phyloP scores from a whole-genome alignment of 352 stramenopile genomes.

The Discostella stelligera region DNA sequence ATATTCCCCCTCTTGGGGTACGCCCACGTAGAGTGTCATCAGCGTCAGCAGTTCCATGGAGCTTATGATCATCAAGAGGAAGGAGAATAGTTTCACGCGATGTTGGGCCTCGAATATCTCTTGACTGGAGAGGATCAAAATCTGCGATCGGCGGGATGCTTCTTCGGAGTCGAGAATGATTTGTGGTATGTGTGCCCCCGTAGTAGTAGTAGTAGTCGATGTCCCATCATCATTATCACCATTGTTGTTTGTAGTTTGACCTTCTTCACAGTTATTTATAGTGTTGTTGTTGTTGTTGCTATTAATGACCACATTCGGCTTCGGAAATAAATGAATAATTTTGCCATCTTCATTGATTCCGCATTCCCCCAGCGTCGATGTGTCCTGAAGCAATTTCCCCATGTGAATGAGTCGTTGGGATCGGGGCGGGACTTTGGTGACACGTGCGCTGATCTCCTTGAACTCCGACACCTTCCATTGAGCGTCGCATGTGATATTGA shows the following conservation, averaged over 20 bases:
- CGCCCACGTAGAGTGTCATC: conserved; percentile 65
- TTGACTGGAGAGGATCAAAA: conserved; percentile 69
- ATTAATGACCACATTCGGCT: conserved; percentile 69
- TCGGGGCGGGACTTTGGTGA: conserved; percentile 63
- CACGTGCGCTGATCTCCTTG: conserved; percentile 38
- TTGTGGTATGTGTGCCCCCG: conserved; percentile 71
- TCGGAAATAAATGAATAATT: conserved; percentile 80
- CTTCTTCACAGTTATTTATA: not conserved
- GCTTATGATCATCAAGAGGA: conserved; percentile 73
- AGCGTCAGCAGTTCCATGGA: conserved; percentile 72
- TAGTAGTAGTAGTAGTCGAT: not conserved
- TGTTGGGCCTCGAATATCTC: conserved; percentile 77
- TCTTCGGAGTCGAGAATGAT: conserved; percentile 72
- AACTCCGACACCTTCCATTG: conserved; percentile 60
- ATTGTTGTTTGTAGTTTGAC: conserved; percentile 9
- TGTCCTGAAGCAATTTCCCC: conserved; percentile 65
- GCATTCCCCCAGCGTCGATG: conserved; percentile 50
- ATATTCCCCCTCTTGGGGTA: conserved; percentile 43
- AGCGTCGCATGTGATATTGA: conserved; percentile 54
- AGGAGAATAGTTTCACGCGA: conserved; percentile 75
- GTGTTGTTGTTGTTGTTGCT: not conserved
- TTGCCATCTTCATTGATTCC: conserved; percentile 55
- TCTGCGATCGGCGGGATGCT: conserved; percentile 64
- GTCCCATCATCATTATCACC: conserved; percentile 5
- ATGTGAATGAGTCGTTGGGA: conserved; percentile 74